phyloP scores from a whole-genome alignment of 1,284 basidiomycete genomes.

The Lentinula novae-zelandiae region DNA sequence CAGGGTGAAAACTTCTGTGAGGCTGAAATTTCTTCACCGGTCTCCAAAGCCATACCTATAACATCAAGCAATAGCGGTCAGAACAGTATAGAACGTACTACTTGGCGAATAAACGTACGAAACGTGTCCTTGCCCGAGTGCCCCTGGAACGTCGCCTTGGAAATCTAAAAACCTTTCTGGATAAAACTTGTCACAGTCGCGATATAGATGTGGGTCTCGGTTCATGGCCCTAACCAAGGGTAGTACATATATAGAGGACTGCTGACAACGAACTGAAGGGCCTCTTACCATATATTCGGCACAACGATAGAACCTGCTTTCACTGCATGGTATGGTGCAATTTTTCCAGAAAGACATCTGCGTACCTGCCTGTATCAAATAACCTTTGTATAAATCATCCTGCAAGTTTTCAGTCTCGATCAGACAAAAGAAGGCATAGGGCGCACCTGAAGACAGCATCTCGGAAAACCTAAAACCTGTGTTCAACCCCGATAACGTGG shows the following conservation, averaged over 20 bases:
- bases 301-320: slow-evolving; percentile 14
- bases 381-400: slow-evolving; percentile 30
- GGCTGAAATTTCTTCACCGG: not conserved
- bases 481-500: not conserved
- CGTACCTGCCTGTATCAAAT: slow-evolving; percentile 23
- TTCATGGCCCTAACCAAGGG: slow-evolving; percentile 13
- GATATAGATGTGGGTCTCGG: slow-evolving; percentile 2
- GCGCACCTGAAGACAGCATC: not conserved
- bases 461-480: not conserved
- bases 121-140: slow-evolving; percentile 13
- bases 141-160: slow-evolving; percentile 10
- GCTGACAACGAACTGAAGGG: too few relatives aligned
- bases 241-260: too few relatives aligned
- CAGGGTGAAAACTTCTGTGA: not conserved
- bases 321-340: not conserved
- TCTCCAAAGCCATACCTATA: slow-evolving; percentile 12
- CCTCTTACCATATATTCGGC: slow-evolving; percentile 22
- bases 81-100: not conserved
- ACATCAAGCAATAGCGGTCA: not conserved
- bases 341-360: slow-evolving; percentile 5
- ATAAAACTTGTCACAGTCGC: slow-evolving; percentile 20
- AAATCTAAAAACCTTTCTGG: slow-evolving; percentile 17
- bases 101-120: not conserved
- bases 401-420: slow-evolving; percentile 1
- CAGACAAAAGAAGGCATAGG: not conserved